Evolutionary conservation across 2,329 filamentous ascomycete genomes (phyloP).

Genomic region (Pseudocercospora fijiensis): DNA sequence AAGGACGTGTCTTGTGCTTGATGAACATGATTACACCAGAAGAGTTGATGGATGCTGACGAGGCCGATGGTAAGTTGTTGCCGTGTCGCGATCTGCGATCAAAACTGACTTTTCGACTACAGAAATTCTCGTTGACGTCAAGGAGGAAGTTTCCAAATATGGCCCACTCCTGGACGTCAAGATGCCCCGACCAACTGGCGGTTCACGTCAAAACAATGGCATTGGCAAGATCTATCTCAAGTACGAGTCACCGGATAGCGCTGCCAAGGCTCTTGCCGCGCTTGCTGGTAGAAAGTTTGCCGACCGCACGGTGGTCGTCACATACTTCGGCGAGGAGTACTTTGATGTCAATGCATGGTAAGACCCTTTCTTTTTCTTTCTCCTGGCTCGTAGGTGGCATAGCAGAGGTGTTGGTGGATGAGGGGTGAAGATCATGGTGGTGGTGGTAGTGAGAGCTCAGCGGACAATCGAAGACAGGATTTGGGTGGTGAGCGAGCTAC

Average conservation of each 20-base stretch:
- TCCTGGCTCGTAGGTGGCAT: background rate
- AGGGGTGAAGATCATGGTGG: background rate
- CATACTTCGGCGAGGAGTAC: constrained; percentile 97
- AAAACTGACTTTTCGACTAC: constrained; percentile 14
- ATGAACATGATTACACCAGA: constrained; percentile 99
- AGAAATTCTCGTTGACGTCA: constrained; percentile 97
- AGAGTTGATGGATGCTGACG: constrained; percentile 88
- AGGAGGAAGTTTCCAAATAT: constrained; percentile 90
- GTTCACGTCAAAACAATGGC: constrained; percentile 78
- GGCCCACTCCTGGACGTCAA: constrained; percentile 85
- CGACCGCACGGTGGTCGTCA: constrained; percentile 92
- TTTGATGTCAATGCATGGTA: constrained; percentile 92
- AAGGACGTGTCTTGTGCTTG: constrained; percentile 81
- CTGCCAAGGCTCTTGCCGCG: constrained; percentile 81
- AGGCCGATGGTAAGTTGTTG: constrained; percentile 75
- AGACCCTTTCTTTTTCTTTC: constrained; percentile 1
- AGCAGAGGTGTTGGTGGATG: background rate
- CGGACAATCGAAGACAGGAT: background rate
- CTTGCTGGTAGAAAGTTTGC: constrained; percentile 94
- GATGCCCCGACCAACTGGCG: constrained; percentile 81
- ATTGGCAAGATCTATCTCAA: constrained; percentile 99
- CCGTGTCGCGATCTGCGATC: background rate
- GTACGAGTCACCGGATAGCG: constrained; percentile 74
- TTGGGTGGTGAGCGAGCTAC: background rate
- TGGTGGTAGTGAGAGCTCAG: background rate